Conservation (phyloP, 306 rosid genomes). For the Corylus heterophylla region DNA sequence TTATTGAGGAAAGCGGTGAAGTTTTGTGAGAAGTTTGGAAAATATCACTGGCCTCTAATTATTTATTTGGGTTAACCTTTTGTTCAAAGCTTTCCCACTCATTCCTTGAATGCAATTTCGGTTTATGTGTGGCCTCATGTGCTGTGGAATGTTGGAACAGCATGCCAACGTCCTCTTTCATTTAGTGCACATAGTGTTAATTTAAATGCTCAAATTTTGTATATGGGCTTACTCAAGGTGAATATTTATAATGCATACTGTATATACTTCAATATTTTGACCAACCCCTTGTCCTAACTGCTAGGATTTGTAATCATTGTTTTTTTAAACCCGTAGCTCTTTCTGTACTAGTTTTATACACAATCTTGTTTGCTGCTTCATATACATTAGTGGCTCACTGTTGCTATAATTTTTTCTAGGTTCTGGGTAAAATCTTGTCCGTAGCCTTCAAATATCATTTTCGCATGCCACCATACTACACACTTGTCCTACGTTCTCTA, state of each 20-base stretch:
- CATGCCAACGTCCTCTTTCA: background rate
- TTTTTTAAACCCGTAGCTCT: background rate
- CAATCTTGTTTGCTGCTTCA: slow-evolving; percentile 8
- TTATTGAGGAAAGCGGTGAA: background rate
- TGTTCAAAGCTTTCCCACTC: background rate
- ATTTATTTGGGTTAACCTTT: background rate
- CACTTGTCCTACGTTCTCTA: slow-evolving; percentile 84
- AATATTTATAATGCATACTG: background rate
- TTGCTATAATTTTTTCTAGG: slow-evolving; percentile 51
- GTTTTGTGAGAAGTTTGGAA: background rate
- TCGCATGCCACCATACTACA: slow-evolving; percentile 95
- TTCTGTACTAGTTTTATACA: background rate
- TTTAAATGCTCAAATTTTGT: slow-evolving; percentile 5
- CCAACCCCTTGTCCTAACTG: background rate
- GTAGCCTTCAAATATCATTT: slow-evolving; percentile 84
- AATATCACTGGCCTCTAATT: background rate
- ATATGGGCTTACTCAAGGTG: background rate
- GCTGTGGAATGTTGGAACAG: slow-evolving; percentile 9
- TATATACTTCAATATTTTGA: background rate
- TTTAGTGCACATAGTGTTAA: slow-evolving; percentile 8
- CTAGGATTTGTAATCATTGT: background rate
- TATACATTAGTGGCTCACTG: slow-evolving; percentile 19
- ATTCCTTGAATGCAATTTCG: slow-evolving; percentile 1
- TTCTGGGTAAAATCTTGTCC: slow-evolving; percentile 90
- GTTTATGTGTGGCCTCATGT: background rate